Evolutionary conservation across 2,329 filamentous ascomycete genomes (phyloP), one percentile per base, ranked within the genome.

Genomic region (Harringtonia lauricola): DNA sequence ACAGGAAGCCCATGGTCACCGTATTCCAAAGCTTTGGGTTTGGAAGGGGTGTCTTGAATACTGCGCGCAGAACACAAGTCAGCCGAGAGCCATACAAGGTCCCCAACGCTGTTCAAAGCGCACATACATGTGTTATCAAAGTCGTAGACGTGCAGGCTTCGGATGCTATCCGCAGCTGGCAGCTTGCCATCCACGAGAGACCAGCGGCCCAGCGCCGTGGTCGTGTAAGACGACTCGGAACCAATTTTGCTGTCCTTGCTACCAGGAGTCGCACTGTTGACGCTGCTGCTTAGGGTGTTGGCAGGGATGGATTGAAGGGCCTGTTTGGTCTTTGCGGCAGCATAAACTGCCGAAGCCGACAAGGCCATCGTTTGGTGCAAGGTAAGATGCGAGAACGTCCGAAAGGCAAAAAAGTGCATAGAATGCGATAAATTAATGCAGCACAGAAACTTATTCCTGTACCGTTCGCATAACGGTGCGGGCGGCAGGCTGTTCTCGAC

Each of bases 41-140:
- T 2, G 92, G 92, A 1, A 95, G 68, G 7, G 92, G 92, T 14
- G 86, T 94, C 54, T 82, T 80, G 68, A 98, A 98, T 39, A 98
- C 85, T 88, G 55, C 10, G 8, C 28, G 13, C 35, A 19, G 35
- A 26, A 30, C 24, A 4, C 35, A 47, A 24, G 41, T 26, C 36
- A 33, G 15, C 31, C 12, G 24, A 18, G 24, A 42, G 49, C 18
- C 19, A 36, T 5, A 22, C 33, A 36, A 4, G 9, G 3, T 14
- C 9, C 34, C 21, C 7, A 41, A 45, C 26, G 40, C 33, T 15
- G 4, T 30, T 30, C n/a, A 42, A n/a, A 5, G 6, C 8, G 18
- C 26, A 19, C 81, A 60, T 68, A 90, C 86, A 67, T 31, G 90
- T 96, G 58, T 98, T 96, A 64, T 98, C 92, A 62, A 96, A 98